These are phyloP conservation scores for Heliamphora exappendiculata DNA, from an alignment of 148 eudicot genomes.

Conservation along the genomic window DNA sequence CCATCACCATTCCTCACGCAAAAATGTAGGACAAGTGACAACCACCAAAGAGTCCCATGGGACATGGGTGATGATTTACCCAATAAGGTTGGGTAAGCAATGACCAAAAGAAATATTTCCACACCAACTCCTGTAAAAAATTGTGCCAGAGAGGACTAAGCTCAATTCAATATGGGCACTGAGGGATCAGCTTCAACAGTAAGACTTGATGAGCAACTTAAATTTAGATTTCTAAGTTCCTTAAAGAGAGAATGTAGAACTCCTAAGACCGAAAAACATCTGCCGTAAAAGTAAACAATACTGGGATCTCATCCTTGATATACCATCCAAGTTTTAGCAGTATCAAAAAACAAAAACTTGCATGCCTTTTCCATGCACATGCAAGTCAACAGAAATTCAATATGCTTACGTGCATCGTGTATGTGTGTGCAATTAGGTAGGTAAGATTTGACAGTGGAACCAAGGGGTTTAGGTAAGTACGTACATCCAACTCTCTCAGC, in stretches of 20 bases:
- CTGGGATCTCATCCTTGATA: not conserved
- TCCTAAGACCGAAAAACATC: not conserved
- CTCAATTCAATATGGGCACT: too few relatives aligned
- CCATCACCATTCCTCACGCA: too few relatives aligned
- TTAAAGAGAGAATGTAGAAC: not conserved
- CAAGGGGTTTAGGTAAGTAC: slow-evolving; percentile 15
- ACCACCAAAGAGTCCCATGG: not conserved
- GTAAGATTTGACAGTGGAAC: not conserved
- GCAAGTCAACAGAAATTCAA: not conserved
- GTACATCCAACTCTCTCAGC: slow-evolving; percentile 96
- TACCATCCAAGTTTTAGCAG: not conserved
- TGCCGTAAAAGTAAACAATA: not conserved
- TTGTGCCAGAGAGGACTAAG: too few relatives aligned
- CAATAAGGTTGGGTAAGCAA: too few relatives aligned
- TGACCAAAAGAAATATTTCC: not conserved
- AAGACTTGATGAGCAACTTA: not conserved
- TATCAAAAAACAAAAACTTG: not conserved
- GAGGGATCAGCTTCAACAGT: too few relatives aligned
- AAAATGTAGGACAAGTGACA: not conserved
- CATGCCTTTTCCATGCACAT: not conserved
- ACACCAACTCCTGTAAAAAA: too few relatives aligned
- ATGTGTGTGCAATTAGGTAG: too few relatives aligned
- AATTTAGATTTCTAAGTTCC: not conserved
- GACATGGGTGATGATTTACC: not conserved
- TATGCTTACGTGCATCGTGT: too few relatives aligned